Evolutionary conservation across 352 stramenopile species (phyloP).

Genomic region (Phytophthora tentaculata): DNA sequence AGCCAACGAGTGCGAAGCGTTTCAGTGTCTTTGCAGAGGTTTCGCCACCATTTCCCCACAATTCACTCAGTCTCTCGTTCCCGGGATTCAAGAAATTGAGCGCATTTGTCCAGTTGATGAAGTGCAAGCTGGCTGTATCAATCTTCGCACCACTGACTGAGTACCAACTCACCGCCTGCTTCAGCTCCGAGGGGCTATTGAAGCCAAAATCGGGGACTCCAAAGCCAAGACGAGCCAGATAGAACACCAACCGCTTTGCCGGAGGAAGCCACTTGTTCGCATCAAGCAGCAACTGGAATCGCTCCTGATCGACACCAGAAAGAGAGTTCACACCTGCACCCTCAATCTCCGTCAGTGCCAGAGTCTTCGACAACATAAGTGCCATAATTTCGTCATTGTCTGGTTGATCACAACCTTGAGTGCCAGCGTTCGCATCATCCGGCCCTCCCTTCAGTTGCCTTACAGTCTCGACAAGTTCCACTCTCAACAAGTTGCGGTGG

Average conservation of each 20-base stretch:
- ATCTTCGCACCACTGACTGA: conserved; percentile 6
- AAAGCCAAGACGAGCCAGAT: conserved; percentile 1
- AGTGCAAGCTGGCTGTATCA: not conserved
- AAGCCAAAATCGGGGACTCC: not conserved
- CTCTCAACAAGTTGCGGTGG: not conserved
- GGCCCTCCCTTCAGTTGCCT: conserved; percentile 8
- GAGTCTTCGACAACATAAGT: not conserved
- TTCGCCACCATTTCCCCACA: conserved; percentile 2
- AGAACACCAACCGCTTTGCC: conserved; percentile 1
- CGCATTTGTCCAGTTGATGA: not conserved
- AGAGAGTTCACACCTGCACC: not conserved
- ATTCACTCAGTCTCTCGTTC: conserved; percentile 2
- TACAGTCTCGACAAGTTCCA: conserved; percentile 5
- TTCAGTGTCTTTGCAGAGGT: not conserved
- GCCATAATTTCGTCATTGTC: conserved; percentile 1
- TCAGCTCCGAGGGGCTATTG: not conserved
- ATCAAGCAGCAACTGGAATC: not conserved
- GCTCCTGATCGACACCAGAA: not conserved
- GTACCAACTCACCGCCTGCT: conserved; percentile 3
- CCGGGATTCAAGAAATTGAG: conserved; percentile 18
- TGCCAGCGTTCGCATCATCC: not conserved
- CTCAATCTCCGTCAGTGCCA: not conserved
- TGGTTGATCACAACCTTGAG: not conserved
- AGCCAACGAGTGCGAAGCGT: conserved; percentile 19
- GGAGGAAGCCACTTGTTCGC: conserved; percentile 7